Base-by-base conservation (phyloP, 306 rosid genomes). In the Quercus mongolica region DNA sequence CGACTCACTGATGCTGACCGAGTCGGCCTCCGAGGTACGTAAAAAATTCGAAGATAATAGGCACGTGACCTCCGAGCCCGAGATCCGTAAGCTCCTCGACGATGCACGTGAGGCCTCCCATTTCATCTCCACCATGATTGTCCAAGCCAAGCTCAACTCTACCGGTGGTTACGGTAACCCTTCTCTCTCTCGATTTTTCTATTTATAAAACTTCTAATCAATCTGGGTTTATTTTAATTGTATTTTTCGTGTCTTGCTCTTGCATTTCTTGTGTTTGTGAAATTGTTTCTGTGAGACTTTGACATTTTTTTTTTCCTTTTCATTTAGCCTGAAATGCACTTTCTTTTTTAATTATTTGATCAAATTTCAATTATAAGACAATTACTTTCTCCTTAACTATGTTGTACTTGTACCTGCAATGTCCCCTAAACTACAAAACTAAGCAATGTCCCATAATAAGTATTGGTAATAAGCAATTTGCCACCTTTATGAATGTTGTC, bases 51-150 rank as follows among this genome's bases (percentile, higher is more conserved):
- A 91, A 17, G 96, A 95, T 76, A 95, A 89, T 79, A 80, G 65
- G 70, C 71, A 74, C 19, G 93, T 90, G 56, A 78, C 82, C 73
- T 87, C 97, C 15, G 92, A 89, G 17, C 49, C 72, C 1, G 98
- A 93, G 90, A 90, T 92, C 87, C 97, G 86, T 82, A 88, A 76
- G 75, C 94, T 86, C 30, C 93, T 95, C 51, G 84, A 78, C 62
- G 93, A 93, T 62, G 99, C 99, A 7, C 76, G 69, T 8, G 98
- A 95, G 80, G 98, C 98, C 74, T 85, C 96, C 26, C 88, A 84
- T 74, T 95, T 95, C 89, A 84, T 95, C 78, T 73, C 93, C 87
- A 80, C 79, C 86, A 93, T 91, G 97, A 77, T 95, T 81, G 91
- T 95, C 78, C 98, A 95, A 81, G 99, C 98, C 55, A 90, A 87